Evolutionary conservation across 768 basidiomycete genomes (phyloP), one percentile per base, ranked within the genome.

Genomic region (Gelatoporia subvermispora): DNA sequence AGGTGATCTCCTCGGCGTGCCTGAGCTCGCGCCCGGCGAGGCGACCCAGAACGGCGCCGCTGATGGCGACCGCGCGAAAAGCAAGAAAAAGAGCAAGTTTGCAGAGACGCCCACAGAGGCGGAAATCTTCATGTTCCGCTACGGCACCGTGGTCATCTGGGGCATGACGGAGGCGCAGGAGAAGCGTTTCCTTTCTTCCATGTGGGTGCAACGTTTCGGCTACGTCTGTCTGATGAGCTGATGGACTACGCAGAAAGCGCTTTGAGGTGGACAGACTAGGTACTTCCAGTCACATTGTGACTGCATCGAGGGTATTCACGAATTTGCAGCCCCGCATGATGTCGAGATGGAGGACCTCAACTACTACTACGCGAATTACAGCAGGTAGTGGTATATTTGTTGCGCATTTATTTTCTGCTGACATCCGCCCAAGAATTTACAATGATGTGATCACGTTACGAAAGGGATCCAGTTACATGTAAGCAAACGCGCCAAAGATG

Each of bases 311-410:
- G 40, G 39, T 9, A 36, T 38, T 13, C 28, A 31, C 13, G 28
- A 31, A 5, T 31, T 31, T 13, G 28, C 5, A 92, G 91, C 84
- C 31, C 73, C 86, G n/a, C 87, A 94, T 25, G 86, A 88, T 53
- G 74, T 93, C 22, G 93, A 97, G 67, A 93, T 91, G 88, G 94
- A 97, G 72, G 94, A 97, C 62, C 72, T 97, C 28, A 95, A 95
- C 68, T 96, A 85, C 66, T 97, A 97, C 61, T 94, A 94, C 62
- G 94, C 94, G 7, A 93, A 93, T 60, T 97, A 97, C 63, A 94
- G 92, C 64, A 82, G 94, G 91, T 88, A 64, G 77, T 64, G 20
- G 31, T 10, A 18, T 10, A 21, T 48, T 35, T 36, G 8, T 41
- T 35, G 13, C 22, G 5, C 39, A 24, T 22, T 17, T 43, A 21